Conservation (phyloP, 2,329 filamentous ascomycete genomes). For the Fusarium sp. region DNA sequence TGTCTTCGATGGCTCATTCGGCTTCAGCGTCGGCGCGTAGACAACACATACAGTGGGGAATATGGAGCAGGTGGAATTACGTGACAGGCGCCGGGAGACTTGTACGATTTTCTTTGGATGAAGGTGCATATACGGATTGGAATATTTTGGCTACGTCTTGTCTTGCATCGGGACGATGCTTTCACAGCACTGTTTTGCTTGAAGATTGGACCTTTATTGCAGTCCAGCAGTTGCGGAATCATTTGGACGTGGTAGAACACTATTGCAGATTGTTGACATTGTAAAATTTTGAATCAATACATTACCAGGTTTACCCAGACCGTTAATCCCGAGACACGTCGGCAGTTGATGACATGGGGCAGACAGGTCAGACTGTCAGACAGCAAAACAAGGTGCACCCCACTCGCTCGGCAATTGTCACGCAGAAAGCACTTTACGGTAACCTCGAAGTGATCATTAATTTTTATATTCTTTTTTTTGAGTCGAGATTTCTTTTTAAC, state of each 20-base stretch:
- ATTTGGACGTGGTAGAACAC: constrained; percentile 2
- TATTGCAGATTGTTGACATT: constrained; percentile 28
- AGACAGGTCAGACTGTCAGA: neutral
- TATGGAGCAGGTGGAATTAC: constrained; percentile 1
- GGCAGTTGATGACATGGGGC: constrained; percentile 1
- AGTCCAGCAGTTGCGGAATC: constrained; percentile 2
- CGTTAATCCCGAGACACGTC: neutral
- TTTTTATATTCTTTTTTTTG: constrained; percentile 20
- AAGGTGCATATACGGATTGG: constrained; percentile 41
- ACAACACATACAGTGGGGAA: neutral
- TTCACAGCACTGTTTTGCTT: constrained; percentile 12
- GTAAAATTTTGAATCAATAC: constrained; percentile 7
- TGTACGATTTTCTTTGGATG: constrained; percentile 44
- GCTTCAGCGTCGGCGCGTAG: constrained; percentile 66
- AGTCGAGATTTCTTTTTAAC: neutral
- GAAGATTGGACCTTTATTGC: constrained; percentile 7
- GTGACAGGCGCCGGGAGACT: constrained; percentile 18
- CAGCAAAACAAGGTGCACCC: neutral
- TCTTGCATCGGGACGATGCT: constrained; percentile 4
- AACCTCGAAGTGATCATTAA: constrained; percentile 17
- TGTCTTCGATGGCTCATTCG: constrained; percentile 70
- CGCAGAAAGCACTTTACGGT: neutral
- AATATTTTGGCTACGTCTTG: constrained; percentile 20
- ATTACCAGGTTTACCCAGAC: neutral
- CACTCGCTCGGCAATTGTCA: constrained; percentile 5